Conservation (phyloP, 148 eudicot species). For the Linanthus parryae region DNA sequence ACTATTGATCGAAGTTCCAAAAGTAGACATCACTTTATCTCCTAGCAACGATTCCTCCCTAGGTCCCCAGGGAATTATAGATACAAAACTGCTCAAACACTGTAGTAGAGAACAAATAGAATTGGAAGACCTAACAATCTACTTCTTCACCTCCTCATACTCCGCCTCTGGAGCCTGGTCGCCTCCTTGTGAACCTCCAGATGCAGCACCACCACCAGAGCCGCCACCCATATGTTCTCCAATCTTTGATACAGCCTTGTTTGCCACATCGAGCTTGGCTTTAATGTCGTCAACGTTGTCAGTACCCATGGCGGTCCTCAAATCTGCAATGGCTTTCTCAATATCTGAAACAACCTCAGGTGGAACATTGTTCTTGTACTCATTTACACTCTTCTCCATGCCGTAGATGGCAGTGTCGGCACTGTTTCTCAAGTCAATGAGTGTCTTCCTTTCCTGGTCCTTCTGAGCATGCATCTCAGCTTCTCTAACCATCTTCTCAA, state of each 20-base stretch:
- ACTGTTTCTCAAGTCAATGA: constrained; percentile 67
- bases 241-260: constrained; percentile 89
- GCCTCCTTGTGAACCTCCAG: constrained; percentile 55
- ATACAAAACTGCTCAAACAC: constrained; percentile 6
- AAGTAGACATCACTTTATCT: too few relatives aligned
- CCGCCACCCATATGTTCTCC: constrained; percentile 87
- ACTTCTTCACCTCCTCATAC: constrained; percentile 91
- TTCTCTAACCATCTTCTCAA: constrained; percentile 84
- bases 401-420: constrained; percentile 92
- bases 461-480: constrained; percentile 83
- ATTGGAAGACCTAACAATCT: not conserved
- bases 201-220: constrained; percentile 24
- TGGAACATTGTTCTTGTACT: constrained; percentile 78
- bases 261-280: constrained; percentile 73
- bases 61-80: too few relatives aligned
- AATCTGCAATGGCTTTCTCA: constrained; percentile 59
- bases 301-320: constrained; percentile 55
- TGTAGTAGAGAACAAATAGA: too few relatives aligned
- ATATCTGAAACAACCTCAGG: constrained; percentile 65
- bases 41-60: too few relatives aligned
- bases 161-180: constrained; percentile 90
- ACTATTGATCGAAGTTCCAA: too few relatives aligned
- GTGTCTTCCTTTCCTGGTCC: constrained; percentile 74
- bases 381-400: constrained; percentile 74
- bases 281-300: constrained; percentile 73